Evolutionary conservation across 441 rosid species (phyloP).

Genomic region (Aleurites moluccanus): DNA sequence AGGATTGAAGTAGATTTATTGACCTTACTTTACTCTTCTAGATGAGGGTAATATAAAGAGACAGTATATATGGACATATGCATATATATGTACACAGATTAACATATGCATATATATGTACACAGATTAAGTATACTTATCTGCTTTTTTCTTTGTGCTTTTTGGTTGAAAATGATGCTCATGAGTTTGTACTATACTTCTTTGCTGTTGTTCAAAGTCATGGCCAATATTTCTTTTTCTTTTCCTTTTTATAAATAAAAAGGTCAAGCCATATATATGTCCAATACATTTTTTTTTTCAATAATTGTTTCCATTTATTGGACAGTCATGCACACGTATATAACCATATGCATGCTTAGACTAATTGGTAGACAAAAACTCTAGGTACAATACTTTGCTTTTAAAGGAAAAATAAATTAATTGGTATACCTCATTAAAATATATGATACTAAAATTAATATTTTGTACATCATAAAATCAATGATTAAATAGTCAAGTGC

Average conservation of each 20-base stretch:
- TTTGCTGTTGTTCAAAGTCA: not conserved
- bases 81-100: not conserved
- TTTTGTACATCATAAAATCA: too few relatives aligned
- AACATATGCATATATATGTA: not conserved
- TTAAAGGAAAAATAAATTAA: too few relatives aligned
- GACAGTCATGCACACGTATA: not conserved
- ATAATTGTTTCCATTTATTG: too few relatives aligned
- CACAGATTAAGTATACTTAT: not conserved
- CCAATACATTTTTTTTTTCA: not conserved
- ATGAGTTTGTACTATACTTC: not conserved
- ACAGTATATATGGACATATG: not conserved
- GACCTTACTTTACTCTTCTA: constrained; percentile 2
- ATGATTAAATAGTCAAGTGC: too few relatives aligned
- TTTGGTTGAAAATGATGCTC: too few relatives aligned
- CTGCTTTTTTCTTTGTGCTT: too few relatives aligned
- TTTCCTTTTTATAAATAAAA: not conserved
- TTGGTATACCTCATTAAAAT: too few relatives aligned
- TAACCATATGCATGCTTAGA: not conserved
- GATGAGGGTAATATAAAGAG: not conserved
- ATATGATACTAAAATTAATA: too few relatives aligned
- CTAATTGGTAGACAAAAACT: too few relatives aligned
- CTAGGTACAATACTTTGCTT: too few relatives aligned
- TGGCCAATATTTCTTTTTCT: not conserved
- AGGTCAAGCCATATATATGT: not conserved
- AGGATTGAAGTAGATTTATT: not conserved